phyloP scores from a whole-genome alignment of 495 filamentous ascomycete species.

The Aspergillus egyptiacus region DNA sequence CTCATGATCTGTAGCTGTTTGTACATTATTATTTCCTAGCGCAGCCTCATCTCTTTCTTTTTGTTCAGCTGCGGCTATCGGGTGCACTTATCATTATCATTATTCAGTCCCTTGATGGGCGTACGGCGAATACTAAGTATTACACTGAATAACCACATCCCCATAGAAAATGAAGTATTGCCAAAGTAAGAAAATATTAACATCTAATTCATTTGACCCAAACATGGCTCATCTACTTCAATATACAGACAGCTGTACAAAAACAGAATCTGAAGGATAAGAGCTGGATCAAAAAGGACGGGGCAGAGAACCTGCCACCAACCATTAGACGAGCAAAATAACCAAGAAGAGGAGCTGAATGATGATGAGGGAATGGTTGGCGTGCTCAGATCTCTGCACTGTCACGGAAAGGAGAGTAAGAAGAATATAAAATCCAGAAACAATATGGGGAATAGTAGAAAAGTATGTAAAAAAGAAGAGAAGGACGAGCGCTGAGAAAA shows the following conservation, averaged over 20 bases:
- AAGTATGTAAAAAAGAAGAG: constrained; percentile 12
- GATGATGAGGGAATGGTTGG: constrained; percentile 21
- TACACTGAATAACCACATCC: no score
- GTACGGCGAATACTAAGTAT: no score
- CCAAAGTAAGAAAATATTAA: constrained; percentile 7
- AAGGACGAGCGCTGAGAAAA: not conserved
- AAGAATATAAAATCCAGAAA: constrained; percentile 15
- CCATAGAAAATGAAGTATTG: no score
- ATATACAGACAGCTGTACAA: constrained; percentile 40
- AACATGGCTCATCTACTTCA: constrained; percentile 22
- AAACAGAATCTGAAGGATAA: constrained; percentile 19
- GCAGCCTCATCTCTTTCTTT: not conserved
- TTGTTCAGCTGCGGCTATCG: not conserved
- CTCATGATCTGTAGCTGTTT: no score
- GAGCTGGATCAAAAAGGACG: constrained; percentile 14
- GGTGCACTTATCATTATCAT: not conserved
- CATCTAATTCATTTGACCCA: constrained; percentile 14
- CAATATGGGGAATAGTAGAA: constrained; percentile 27
- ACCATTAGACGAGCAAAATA: constrained; percentile 24
- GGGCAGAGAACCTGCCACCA: constrained; percentile 29
- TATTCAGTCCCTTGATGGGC: not conserved
- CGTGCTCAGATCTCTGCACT: constrained; percentile 15
- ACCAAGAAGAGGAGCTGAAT: constrained; percentile 16
- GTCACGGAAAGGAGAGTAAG: constrained; percentile 24
- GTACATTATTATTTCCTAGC: not conserved